phyloP scores from a whole-genome alignment of 2,329 filamentous ascomycete species.

The Trichothecium roseum region DNA sequence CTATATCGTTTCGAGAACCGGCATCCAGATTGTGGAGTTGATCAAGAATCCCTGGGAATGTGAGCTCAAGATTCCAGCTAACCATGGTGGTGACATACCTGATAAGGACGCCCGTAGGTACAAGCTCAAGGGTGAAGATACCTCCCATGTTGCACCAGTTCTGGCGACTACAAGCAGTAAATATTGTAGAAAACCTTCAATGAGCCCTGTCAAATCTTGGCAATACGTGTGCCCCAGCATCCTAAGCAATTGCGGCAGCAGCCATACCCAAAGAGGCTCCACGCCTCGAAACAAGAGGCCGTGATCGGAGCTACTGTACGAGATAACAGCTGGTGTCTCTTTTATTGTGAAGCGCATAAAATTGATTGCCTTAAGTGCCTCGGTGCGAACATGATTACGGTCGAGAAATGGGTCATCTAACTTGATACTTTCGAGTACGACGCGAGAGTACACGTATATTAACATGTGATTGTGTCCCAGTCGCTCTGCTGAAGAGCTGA shows the following conservation, averaged over 20 bases:
- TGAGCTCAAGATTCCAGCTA: not conserved
- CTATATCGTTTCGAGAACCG: slow-evolving; percentile 15
- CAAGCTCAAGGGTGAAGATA: slow-evolving; percentile 32
- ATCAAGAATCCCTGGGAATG: slow-evolving; percentile 15
- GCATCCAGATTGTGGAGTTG: slow-evolving; percentile 21
- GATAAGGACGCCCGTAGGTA: too few relatives aligned
- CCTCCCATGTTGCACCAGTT: slow-evolving; percentile 37
- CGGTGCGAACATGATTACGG: slow-evolving; percentile 40
- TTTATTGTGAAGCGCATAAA: slow-evolving; percentile 67
- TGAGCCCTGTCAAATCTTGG: slow-evolving; percentile 33
- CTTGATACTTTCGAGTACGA: slow-evolving; percentile 61
- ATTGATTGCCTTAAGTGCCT: slow-evolving; percentile 62
- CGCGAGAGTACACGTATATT: slow-evolving; percentile 72
- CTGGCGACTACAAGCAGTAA: slow-evolving; percentile 34
- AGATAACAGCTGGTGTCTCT: slow-evolving; percentile 62
- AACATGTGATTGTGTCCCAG: slow-evolving; percentile 74
- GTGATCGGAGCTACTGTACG: slow-evolving; percentile 28
- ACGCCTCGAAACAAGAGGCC: slow-evolving; percentile 40
- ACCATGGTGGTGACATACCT: not conserved
- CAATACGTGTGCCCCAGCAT: slow-evolving; percentile 44
- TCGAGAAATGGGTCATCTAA: slow-evolving; percentile 60
- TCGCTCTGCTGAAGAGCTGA: slow-evolving; percentile 55
- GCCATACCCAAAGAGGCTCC: slow-evolving; percentile 57
- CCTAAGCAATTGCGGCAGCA: slow-evolving; percentile 46
- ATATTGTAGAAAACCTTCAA: slow-evolving; percentile 42